Percentiles rank a stretch among this genome's conserved stretches.
Evolutionary conservation across 306 rosid genomes (phyloP).

Genomic region (Spatholobus suberectus): DNA sequence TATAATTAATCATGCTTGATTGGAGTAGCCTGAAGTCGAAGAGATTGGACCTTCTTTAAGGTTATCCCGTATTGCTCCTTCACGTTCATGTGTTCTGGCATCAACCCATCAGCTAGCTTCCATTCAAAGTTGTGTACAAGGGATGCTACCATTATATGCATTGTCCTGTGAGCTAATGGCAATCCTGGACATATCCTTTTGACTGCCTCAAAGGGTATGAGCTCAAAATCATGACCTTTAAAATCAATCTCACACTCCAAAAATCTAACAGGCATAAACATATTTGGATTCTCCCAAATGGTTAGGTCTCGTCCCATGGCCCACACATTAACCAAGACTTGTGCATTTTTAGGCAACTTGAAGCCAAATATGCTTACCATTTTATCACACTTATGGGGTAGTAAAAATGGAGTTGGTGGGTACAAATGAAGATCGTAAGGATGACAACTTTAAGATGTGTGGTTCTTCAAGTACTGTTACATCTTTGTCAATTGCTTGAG

Average conservation of each 20-base stretch:
- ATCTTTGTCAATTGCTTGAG: not conserved
- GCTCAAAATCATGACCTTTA: slow-evolving; percentile 21
- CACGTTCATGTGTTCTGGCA: not conserved
- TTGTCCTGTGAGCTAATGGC: slow-evolving; percentile 18
- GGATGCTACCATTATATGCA: slow-evolving; percentile 27
- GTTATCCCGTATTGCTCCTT: not conserved
- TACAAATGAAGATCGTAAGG: slow-evolving; percentile 33
- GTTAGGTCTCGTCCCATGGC: slow-evolving; percentile 40
- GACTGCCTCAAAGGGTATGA: slow-evolving; percentile 48
- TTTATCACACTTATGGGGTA: slow-evolving; percentile 18
- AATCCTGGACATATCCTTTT: slow-evolving; percentile 48
- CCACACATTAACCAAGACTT: slow-evolving; percentile 40
- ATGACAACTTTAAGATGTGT: slow-evolving; percentile 25
- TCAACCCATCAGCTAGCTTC: slow-evolving; percentile 26
- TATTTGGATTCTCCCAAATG: slow-evolving; percentile 33
- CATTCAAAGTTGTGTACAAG: slow-evolving; percentile 28
- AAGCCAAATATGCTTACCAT: not conserved
- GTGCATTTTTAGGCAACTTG: slow-evolving; percentile 25
- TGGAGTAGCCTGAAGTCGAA: not conserved
- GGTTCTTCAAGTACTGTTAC: not conserved
- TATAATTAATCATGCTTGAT: not conserved
- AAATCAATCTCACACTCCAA: slow-evolving; percentile 1
- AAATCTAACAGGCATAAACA: slow-evolving; percentile 40
- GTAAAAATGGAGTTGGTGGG: slow-evolving; percentile 39
- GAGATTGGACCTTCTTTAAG: not conserved